Conservation (phyloP, 2,329 filamentous ascomycete genomes). For the Leptoxyphium fumago region DNA sequence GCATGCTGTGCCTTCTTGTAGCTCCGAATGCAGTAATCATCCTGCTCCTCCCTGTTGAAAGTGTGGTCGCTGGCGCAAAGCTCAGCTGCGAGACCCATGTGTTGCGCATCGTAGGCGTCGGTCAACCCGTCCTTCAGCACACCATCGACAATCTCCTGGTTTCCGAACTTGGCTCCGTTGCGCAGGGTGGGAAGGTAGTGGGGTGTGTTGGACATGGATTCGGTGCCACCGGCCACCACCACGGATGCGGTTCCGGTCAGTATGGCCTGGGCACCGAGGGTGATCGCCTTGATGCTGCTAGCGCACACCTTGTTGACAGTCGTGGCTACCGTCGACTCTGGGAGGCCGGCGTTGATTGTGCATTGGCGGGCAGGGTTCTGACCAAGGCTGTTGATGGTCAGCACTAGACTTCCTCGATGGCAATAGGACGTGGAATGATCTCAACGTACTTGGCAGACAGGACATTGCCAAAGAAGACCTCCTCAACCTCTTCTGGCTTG, state of each 20-base stretch:
- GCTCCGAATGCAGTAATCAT: constrained; percentile 86
- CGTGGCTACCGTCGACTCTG: constrained; percentile 66
- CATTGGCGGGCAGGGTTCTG: constrained; percentile 95
- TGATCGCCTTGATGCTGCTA: constrained; percentile 84
- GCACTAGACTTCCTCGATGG: not conserved
- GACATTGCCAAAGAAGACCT: constrained; percentile 97
- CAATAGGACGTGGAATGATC: constrained; percentile 2
- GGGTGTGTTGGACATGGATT: constrained; percentile 97
- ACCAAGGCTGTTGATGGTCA: constrained; percentile 51
- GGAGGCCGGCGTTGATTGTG: constrained; percentile 75
- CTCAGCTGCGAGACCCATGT: constrained; percentile 90
- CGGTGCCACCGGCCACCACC: constrained; percentile 83
- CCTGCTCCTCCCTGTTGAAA: constrained; percentile 72
- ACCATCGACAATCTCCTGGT: constrained; percentile 78
- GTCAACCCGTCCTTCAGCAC: constrained; percentile 89
- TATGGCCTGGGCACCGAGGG: constrained; percentile 91
- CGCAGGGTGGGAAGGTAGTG: constrained; percentile 88
- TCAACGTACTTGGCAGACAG: constrained; percentile 72
- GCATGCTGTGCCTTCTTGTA: constrained; percentile 90
- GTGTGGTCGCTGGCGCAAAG: constrained; percentile 76
- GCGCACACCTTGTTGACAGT: constrained; percentile 99
- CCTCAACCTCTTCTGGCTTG: constrained; percentile 79
- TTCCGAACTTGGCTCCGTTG: constrained; percentile 82
- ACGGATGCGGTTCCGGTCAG: constrained; percentile 89
- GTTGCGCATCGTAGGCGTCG: constrained; percentile 88